Conservation (phyloP, 495 filamentous ascomycete genomes). For the Jackrogersella multiformis region DNA sequence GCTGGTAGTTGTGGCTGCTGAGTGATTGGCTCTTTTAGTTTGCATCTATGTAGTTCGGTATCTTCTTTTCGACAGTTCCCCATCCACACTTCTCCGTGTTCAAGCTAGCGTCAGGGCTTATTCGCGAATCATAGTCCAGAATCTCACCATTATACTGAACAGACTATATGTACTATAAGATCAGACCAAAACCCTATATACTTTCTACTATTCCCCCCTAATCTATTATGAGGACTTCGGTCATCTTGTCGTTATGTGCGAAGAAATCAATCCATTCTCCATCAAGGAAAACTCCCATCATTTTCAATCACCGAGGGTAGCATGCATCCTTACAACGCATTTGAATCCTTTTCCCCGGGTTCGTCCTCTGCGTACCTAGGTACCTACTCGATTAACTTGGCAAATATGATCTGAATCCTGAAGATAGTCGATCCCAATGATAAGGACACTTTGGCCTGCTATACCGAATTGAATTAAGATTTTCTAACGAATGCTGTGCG, state of each 20-base stretch:
- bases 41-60: too few relatives aligned
- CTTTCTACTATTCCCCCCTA: slow-evolving; percentile 7
- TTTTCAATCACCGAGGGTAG: slow-evolving; percentile 1
- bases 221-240: slow-evolving; percentile 3
- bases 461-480: slow-evolving; percentile 12
- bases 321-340: slow-evolving; percentile 28
- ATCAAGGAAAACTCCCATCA: neutral
- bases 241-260: slow-evolving; percentile 9
- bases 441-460: neutral
- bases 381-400: slow-evolving; percentile 22
- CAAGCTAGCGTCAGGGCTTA: slow-evolving; percentile 13
- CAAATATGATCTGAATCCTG: slow-evolving; percentile 17
- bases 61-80: slow-evolving; percentile 2
- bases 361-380: neutral
- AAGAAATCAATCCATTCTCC: slow-evolving; percentile 1
- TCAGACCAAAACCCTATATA: neutral
- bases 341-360: slow-evolving; percentile 37
- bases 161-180: slow-evolving; percentile 5
- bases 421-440: neutral
- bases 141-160: slow-evolving; percentile 6
- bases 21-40: slow-evolving; percentile 31
- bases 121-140: slow-evolving; percentile 23
- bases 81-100: slow-evolving; percentile 2
- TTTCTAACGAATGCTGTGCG: neutral
- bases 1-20: slow-evolving; percentile 18